These are phyloP conservation scores for Aspergillus hortae DNA, from an alignment of 2,329 filamentous ascomycete species.

Conservation along the genomic window DNA sequence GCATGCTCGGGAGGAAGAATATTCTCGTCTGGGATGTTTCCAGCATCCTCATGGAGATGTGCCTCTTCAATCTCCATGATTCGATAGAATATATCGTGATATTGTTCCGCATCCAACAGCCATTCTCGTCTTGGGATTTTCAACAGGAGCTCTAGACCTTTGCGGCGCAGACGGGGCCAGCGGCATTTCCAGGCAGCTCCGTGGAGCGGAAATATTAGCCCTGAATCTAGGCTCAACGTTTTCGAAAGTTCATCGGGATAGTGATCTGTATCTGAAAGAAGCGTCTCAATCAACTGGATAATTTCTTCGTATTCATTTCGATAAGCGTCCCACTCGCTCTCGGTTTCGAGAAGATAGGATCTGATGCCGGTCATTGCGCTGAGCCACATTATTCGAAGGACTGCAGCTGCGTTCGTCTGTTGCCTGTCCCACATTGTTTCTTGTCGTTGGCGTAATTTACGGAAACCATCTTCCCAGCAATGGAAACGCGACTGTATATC, in stretches of 20 bases:
- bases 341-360: slow-evolving; percentile 5
- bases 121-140: slow-evolving; percentile 12
- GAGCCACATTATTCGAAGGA: slow-evolving; percentile 10
- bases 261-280: slow-evolving; percentile 5
- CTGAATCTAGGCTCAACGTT: slow-evolving; percentile 12
- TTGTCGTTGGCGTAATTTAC: slow-evolving; percentile 9
- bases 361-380: slow-evolving; percentile 5
- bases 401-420: slow-evolving; percentile 5
- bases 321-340: slow-evolving; percentile 15
- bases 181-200: slow-evolving; percentile 21
- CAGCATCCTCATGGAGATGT: not conserved
- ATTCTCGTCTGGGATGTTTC: not conserved
- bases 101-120: slow-evolving; percentile 12
- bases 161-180: slow-evolving; percentile 16
- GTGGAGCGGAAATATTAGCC: slow-evolving; percentile 17
- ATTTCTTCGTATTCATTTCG: slow-evolving; percentile 10
- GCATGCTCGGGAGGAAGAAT: slow-evolving; percentile 8
- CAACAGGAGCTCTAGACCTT: slow-evolving; percentile 14
- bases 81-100: slow-evolving; percentile 12
- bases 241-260: slow-evolving; percentile 11
- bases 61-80: slow-evolving; percentile 17
- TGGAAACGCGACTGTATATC: not conserved
- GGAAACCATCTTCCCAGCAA: slow-evolving; percentile 10
- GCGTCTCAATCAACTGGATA: slow-evolving; percentile 1
- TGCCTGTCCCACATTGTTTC: not conserved